Evolutionary conservation across 1,284 basidiomycete species (phyloP).

Genomic region (Neonothopanus nambi): DNA sequence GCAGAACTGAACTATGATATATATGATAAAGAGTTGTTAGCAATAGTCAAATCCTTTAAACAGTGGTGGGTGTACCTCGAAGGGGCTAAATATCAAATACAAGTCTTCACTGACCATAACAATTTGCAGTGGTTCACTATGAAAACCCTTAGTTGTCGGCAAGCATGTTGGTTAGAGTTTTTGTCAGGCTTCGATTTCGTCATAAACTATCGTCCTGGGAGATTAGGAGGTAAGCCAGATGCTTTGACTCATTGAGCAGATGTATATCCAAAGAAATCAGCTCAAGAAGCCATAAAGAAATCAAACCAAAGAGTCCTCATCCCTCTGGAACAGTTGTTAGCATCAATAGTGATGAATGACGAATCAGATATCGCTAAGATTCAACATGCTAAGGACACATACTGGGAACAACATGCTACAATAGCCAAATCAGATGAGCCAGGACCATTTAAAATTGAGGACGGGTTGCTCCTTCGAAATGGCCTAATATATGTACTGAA

Average conservation of each 20-base stretch:
- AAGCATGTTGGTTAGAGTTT: too few relatives aligned
- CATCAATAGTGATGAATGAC: not conserved
- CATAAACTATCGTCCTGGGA: too few relatives aligned
- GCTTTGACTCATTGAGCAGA: too few relatives aligned
- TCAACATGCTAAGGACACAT: not conserved
- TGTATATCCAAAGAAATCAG: conserved; percentile 4
- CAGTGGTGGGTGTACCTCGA: conserved; percentile 32
- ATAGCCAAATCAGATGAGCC: not conserved
- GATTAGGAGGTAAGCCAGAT: too few relatives aligned
- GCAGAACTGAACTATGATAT: conserved; percentile 11
- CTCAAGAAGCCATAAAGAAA: not conserved
- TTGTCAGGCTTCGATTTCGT: too few relatives aligned
- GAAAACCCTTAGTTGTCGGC: too few relatives aligned
- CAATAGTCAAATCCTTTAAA: conserved; percentile 5
- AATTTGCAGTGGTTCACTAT: too few relatives aligned
- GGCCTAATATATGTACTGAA: conserved; percentile 15
- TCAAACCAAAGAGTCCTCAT: not conserved
- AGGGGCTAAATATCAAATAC: conserved; percentile 20
- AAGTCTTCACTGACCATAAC: conserved; percentile 26
- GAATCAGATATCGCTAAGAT: not conserved
- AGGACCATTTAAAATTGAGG: conserved; percentile 18
- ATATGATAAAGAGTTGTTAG: conserved; percentile 12
- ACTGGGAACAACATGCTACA: not conserved
- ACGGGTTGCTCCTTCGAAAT: conserved; percentile 1
- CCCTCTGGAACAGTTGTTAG: not conserved